Base-by-base conservation (phyloP, 495 filamentous ascomycete genomes). In the Penicillium fimorum region DNA sequence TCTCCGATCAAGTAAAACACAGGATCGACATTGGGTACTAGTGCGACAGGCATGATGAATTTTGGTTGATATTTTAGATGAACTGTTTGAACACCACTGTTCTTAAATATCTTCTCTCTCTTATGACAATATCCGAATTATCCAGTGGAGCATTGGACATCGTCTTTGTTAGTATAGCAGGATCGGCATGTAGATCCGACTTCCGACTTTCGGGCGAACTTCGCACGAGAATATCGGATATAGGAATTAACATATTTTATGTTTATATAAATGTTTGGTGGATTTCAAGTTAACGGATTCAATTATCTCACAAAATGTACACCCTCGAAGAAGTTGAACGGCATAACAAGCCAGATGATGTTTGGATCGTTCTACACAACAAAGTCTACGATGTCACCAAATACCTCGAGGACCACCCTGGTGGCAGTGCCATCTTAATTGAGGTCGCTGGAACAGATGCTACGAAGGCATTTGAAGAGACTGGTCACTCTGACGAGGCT, bases 371-470 rank as follows among this genome's bases (percentile, higher is more conserved):
- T 5, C 46, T 82, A 8, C 76, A 81, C 57, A 71, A 75, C 52
- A 74, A 77, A 61, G 78, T 84, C 5, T 83, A 82, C 66, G 63
- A 84, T 59, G 66, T 82, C 20, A 72, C 82, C 5, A 66, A 67
- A 27, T 84, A 82, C 56, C 47, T 77, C 1, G 56, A 76, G 22
- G 79, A 84, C 50, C 81, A 84, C 46, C 83, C 82, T 5, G 82
- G 82, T 13, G 83, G 81, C 5, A 55, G 50, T 4, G 75, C 72
- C 2, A 62, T 79, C n/a, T 66, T 85, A 1, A 10, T 68, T 1
- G 76, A 82, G 50, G 66, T 74, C 9, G 82, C 80, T 27, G 81
- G 82, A 2, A 70, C 61, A 10, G 81, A 85, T 65, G 81, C 78
- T 3, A 83, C 76, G 0, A 72, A 72, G 15, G 73, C 63, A 0